Percentiles rank a stretch among this genome's conserved stretches.
Evolutionary conservation across 1,284 basidiomycete species (phyloP).

Genomic region (Ustilago lituana): DNA sequence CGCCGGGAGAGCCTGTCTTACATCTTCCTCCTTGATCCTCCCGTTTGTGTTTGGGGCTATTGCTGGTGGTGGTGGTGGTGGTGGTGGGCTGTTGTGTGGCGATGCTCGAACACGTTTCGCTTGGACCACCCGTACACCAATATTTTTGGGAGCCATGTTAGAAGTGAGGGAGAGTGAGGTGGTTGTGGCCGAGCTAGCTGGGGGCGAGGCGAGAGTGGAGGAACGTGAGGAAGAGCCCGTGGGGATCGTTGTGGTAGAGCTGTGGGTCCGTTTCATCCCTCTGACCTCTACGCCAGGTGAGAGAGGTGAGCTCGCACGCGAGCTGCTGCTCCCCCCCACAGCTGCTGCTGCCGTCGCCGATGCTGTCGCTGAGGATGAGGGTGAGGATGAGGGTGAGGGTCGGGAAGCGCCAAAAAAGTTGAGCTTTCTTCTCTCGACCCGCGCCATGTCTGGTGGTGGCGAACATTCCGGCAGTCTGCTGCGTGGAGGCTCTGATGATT

Average conservation of each 20-base stretch:
- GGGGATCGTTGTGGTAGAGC: too few species aligned
- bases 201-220: not conserved
- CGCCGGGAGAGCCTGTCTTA: too few species aligned
- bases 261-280: constrained; percentile 18
- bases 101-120: constrained; percentile 19
- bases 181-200: constrained; percentile 1
- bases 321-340: constrained; percentile 15
- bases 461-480: constrained; percentile 3
- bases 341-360: not conserved
- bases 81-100: constrained; percentile 2
- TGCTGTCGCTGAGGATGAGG: not conserved
- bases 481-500: not conserved
- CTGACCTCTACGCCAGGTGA: constrained; percentile 4
- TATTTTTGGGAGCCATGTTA: not conserved
- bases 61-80: too few species aligned
- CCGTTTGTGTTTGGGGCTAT: too few species aligned
- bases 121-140: constrained; percentile 17
- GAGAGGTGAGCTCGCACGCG: not conserved
- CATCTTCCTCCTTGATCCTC: too few species aligned
- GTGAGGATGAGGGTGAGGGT: not conserved
- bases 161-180: constrained; percentile 8
- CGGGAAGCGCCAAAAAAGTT: constrained; percentile 32
- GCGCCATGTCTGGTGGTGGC: constrained; percentile 29
- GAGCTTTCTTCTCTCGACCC: constrained; percentile 21
- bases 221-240: too few species aligned